These are phyloP conservation scores for Cicer pinnatifidum DNA, from an alignment of 306 rosid species.

Conservation along the genomic window DNA sequence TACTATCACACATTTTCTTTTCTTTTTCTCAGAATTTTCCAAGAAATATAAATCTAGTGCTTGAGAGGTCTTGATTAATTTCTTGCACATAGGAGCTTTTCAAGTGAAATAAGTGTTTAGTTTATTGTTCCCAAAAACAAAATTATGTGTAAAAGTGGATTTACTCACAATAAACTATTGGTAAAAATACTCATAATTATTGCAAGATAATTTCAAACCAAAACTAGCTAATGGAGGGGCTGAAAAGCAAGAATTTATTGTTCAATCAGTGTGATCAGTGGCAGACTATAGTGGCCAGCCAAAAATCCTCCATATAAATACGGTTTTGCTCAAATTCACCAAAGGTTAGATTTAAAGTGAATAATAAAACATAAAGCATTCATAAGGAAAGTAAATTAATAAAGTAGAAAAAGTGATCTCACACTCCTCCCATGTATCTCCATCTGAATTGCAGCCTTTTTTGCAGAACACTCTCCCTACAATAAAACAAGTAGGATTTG, in stretches of 20 bases:
- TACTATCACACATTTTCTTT: neutral
- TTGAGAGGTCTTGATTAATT: neutral
- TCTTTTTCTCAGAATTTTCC: slow-evolving; percentile 6
- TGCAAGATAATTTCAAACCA: neutral
- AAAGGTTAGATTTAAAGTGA: neutral
- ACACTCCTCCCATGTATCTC: slow-evolving; percentile 86
- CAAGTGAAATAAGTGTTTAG: neutral
- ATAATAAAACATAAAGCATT: slow-evolving; percentile 6
- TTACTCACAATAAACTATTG: neutral
- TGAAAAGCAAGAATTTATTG: neutral
- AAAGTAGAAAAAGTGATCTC: slow-evolving; percentile 43
- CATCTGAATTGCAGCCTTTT: slow-evolving; percentile 81
- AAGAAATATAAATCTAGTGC: neutral
- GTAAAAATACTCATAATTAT: neutral
- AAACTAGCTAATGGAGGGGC: neutral
- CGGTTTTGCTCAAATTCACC: no score
- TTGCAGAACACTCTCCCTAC: slow-evolving; percentile 97
- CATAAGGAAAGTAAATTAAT: neutral
- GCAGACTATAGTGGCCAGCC: neutral
- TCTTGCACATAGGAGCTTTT: neutral
- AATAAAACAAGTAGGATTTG: slow-evolving; percentile 2
- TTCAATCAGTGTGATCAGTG: neutral
- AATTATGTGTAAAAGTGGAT: neutral
- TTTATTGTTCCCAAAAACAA: neutral
- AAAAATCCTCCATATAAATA: neutral